Percentiles rank a stretch among this genome's conserved stretches.
These are phyloP conservation scores for Cardamine resedifolia DNA, from an alignment of 345 rosid genomes.

Conservation along the genomic window DNA sequence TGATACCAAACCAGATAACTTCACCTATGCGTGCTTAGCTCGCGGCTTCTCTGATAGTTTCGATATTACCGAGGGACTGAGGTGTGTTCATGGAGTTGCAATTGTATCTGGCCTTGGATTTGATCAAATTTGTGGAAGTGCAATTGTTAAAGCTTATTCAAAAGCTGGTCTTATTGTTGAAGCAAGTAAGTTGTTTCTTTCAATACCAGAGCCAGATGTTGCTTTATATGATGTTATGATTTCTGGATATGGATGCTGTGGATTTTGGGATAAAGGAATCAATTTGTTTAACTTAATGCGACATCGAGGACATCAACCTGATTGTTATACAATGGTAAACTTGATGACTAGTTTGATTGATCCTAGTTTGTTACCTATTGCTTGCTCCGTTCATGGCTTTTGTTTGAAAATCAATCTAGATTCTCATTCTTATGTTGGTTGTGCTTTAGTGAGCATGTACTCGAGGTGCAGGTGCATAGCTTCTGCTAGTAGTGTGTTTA, in stretches of 20 bases:
- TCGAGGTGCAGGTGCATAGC: slow-evolving; percentile 57
- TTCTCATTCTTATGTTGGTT: slow-evolving; percentile 54
- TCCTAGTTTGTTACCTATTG: slow-evolving; percentile 43
- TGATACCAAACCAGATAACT: slow-evolving; percentile 59
- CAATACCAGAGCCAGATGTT: slow-evolving; percentile 61
- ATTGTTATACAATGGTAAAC: slow-evolving; percentile 72
- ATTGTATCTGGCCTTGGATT: slow-evolving; percentile 56
- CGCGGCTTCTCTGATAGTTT: slow-evolving; percentile 62
- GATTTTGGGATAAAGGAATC: slow-evolving; percentile 54
- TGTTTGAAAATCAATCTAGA: slow-evolving; percentile 65
- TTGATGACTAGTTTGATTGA: slow-evolving; percentile 54
- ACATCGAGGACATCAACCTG: slow-evolving; percentile 46
- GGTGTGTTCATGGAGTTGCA: slow-evolving; percentile 55
- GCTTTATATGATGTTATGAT: slow-evolving; percentile 83
- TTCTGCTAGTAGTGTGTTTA: slow-evolving; percentile 57
- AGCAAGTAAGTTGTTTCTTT: slow-evolving; percentile 56
- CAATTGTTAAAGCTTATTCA: slow-evolving; percentile 68
- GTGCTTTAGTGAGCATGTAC: slow-evolving; percentile 72
- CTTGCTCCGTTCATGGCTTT: slow-evolving; percentile 67
- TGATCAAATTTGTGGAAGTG: slow-evolving; percentile 61
- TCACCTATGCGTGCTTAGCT: slow-evolving; percentile 67
- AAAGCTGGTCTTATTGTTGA: slow-evolving; percentile 50
- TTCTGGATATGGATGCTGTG: slow-evolving; percentile 58
- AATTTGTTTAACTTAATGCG: slow-evolving; percentile 56
- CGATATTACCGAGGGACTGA: slow-evolving; percentile 46